phyloP scores from a whole-genome alignment of 257 asterid species.

The Striga asiatica region DNA sequence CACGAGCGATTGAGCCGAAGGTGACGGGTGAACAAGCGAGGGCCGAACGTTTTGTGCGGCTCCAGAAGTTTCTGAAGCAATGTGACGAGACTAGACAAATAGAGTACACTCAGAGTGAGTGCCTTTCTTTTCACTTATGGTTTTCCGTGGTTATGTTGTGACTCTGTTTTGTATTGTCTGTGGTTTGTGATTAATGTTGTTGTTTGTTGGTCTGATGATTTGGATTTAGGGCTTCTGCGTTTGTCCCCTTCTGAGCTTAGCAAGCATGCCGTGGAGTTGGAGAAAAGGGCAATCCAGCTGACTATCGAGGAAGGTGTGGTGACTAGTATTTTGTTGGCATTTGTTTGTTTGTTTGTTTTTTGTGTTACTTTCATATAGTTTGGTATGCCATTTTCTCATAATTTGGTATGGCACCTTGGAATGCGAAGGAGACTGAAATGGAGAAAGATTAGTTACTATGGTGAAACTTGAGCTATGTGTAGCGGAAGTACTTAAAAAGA shows the following conservation, averaged over 20 bases:
- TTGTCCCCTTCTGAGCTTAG: conserved; percentile 62
- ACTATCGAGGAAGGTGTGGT: conserved; percentile 51
- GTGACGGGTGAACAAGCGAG: conserved; percentile 35
- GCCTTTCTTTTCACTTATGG: not conserved
- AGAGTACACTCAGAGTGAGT: conserved; percentile 63
- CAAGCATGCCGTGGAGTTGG: conserved; percentile 67
- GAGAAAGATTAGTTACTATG: conserved; percentile 2
- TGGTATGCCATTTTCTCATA: not conserved
- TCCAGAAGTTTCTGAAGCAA: conserved; percentile 68
- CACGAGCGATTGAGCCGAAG: conserved; percentile 29
- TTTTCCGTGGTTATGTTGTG: conserved; percentile 11
- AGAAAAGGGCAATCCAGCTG: conserved; percentile 60
- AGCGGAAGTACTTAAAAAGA: no score
- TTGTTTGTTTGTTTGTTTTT: not conserved
- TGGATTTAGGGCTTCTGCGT: conserved; percentile 48
- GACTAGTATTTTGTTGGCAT: conserved; percentile 9
- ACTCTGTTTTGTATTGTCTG: not conserved
- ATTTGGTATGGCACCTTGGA: not conserved
- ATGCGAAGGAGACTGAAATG: conserved; percentile 4
- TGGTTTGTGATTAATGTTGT: conserved; percentile 1
- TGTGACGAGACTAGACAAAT: conserved; percentile 50
- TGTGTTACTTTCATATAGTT: not conserved
- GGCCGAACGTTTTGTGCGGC: conserved; percentile 49
- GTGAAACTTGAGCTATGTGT: conserved; percentile 13
- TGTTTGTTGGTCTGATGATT: conserved; percentile 21